Evolutionary conservation across 2,329 filamentous ascomycete genomes (phyloP), one percentile per base, ranked within the genome.

Genomic region (Aspergillus hiratsukae): DNA sequence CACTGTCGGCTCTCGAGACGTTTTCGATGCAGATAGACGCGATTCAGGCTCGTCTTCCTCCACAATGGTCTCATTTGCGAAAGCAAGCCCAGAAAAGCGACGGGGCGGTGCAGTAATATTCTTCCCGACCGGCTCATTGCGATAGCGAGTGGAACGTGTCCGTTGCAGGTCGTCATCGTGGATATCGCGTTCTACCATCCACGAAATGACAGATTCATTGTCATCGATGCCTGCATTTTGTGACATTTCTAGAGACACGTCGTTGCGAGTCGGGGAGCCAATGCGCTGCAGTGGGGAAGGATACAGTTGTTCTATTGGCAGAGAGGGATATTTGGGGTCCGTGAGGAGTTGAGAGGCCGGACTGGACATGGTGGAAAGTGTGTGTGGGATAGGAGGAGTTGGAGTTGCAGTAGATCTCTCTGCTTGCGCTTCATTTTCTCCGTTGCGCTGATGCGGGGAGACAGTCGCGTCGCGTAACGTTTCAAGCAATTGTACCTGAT

Each of bases 31-130:
- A 6, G 54, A 53, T n/a, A 52, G 49, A 25, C 58, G 51, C 8
- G 59, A 59, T n/a, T 50, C 46, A 3, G 61, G 57, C 41, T 65
- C 67, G 10, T 68, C 66, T 4, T 70, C 68, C 52, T 73, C 67
- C n/a, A 66, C 52, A 41, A 69, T 71, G 14, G 63, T 62, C 21
- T 69, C 63, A 11, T 65, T 61, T 31, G 60, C 54, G 41, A 69
- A 69, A 14, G 67, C 63, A n/a, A 71, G 56, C 0, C 69, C 70
- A 1, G 69, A 72, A 41, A 70, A 60, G 3, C 72, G 69, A 49
- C 71, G 69, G 48, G 72, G 72, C 0, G 72, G 72, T 6, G 68
- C 68, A 10, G 66, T 70, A 23, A 75, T 74, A 43, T 71, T 73
- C 48, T 61, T 63, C 1, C 71, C 69, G 25, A 64, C 64, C 3